A percentile compares a stretch with the other conserved stretches of the same genome.
These are phyloP conservation scores for Trichoderma aggressivum DNA, from an alignment of 2,329 filamentous ascomycete species.

Conservation along the genomic window DNA sequence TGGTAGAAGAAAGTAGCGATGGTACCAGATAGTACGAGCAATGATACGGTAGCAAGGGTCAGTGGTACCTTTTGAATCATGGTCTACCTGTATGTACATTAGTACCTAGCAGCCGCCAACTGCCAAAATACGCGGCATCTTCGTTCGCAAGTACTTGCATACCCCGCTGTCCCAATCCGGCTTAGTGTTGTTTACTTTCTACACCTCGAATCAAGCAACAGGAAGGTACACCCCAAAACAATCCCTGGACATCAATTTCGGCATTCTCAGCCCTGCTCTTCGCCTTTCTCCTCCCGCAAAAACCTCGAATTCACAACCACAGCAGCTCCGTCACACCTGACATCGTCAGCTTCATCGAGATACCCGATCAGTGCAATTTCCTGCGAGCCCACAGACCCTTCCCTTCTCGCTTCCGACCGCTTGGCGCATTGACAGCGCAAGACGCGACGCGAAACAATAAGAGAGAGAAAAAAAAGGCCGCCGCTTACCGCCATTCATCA, in stretches of 20 bases:
- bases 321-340: background rate
- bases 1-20: too few relatives aligned
- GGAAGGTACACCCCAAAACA: conserved; percentile 6
- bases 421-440: background rate
- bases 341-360: background rate
- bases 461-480: background rate
- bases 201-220: background rate
- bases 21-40: too few relatives aligned
- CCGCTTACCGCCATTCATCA: conserved; percentile 19
- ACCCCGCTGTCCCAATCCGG: background rate
- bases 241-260: conserved; percentile 8
- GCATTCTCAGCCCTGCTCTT: conserved; percentile 1
- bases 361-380: background rate
- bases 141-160: conserved; percentile 13
- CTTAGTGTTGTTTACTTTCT: conserved; percentile 19
- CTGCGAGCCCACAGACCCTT: background rate
- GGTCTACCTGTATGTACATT: too few relatives aligned
- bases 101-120: background rate
- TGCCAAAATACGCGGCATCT: background rate
- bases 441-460: background rate
- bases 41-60: too few relatives aligned
- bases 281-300: background rate
- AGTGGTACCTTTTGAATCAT: too few relatives aligned
- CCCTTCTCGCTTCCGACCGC: background rate
- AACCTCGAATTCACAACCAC: background rate